Evolutionary conservation across 768 basidiomycete species (phyloP), one percentile per base, ranked within the genome.

Genomic region (Boletus tylopilopsis): DNA sequence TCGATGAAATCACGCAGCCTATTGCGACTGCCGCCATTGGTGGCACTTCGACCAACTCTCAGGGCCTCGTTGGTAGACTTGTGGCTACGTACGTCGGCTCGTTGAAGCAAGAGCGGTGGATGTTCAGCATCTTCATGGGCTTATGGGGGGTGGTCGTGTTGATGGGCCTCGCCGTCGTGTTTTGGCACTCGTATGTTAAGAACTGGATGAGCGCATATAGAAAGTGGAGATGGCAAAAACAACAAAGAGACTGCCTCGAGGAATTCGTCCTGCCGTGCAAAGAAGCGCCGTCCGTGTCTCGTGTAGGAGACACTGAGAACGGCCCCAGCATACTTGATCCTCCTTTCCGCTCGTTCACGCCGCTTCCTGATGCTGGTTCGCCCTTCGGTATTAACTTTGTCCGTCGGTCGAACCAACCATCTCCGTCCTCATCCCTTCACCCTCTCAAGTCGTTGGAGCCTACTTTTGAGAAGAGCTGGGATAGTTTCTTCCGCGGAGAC

Each of bases 91-190:
- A 96, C 63, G 80, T 84, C 13, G 68, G 71, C 11, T 78, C 83
- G 18, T 72, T 98, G 56, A 76, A 82, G 71, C 85, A 85, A 64
- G 92, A 96, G 66, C 81, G 87, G 29, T 64, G 91, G 52, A 89
- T 92, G 76, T 96, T 95, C 64, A 66, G 67, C 2, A 75, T 94
- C 55, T 92, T 96, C 71, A 75, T 95, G 56, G 85, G 71, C 0
- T 72, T 97, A 2, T 98, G 94, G 93, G 78, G 71, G 16, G 34
- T 91, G 32, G 90, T 96, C 38, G 83, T 93, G 24, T 60, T 95
- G 50, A 87, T 94, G 78, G 94, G 80, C 13, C 61, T 91, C 24
- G 62, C 62, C 49, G 69, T 90, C 59, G 71, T 93, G 36, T 71
- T 86, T 42, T 91, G 87, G 87, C 78, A 90, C 61, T 76, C 85